Evolutionary conservation across 2,329 filamentous ascomycete genomes (phyloP).

Genomic region (Paracorniculantispora psalliotae): DNA sequence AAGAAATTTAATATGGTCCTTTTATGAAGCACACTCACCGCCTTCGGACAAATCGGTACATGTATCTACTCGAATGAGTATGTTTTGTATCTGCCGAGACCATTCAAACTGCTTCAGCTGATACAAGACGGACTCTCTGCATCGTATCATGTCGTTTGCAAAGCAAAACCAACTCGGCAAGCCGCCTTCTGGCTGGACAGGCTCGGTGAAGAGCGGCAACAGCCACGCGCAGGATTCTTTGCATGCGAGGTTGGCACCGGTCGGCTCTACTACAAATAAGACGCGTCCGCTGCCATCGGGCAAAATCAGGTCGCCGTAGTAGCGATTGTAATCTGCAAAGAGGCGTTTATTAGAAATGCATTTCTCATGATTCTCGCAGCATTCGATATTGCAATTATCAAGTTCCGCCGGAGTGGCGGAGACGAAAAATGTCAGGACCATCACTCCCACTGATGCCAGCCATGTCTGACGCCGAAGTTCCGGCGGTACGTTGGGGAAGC

Average conservation of each 20-base stretch:
- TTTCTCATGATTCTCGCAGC: neutral
- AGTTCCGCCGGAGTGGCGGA: neutral
- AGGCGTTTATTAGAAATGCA: neutral
- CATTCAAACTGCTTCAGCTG: too few species aligned
- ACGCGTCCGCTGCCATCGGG: neutral
- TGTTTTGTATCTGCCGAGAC: too few species aligned
- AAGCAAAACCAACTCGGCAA: neutral
- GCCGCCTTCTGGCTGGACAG: neutral
- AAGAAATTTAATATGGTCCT: too few species aligned
- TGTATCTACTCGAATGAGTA: too few species aligned
- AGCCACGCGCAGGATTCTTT: neutral
- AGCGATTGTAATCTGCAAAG: neutral
- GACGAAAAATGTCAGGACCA: neutral
- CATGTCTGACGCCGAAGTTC: neutral
- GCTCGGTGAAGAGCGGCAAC: neutral
- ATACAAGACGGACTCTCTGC: too few species aligned
- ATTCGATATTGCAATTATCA: neutral
- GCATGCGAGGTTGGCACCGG: neutral
- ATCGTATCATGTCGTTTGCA: neutral
- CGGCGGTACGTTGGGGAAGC: neutral
- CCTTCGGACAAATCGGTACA: too few species aligned
- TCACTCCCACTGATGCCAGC: neutral
- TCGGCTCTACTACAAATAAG: neutral
- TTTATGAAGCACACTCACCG: too few species aligned
- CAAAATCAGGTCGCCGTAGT: neutral